A percentile compares a stretch with the other conserved stretches of the same genome.
phyloP scores from a whole-genome alignment of 2,329 filamentous ascomycete species.

The Talaromyces sp. region DNA sequence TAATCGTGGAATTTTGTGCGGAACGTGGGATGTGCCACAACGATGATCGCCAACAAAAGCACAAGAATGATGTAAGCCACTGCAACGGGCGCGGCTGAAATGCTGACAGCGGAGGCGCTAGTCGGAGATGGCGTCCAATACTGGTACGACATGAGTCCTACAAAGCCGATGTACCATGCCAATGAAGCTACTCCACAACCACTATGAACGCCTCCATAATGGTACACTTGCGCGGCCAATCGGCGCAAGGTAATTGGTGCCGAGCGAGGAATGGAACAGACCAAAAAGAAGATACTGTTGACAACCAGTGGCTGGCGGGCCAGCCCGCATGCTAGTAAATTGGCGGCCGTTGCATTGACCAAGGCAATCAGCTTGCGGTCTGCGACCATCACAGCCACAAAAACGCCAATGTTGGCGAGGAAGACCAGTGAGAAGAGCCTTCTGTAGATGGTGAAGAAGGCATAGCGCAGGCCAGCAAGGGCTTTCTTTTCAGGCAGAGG shows the following conservation, averaged over 20 bases:
- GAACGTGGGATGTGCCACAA: conserved; percentile 65
- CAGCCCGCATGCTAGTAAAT: conserved; percentile 51
- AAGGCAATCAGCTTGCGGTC: conserved; percentile 40
- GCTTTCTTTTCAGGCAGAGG: conserved; percentile 24
- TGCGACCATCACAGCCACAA: conserved; percentile 40
- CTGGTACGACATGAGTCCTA: conserved; percentile 38
- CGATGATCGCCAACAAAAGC: conserved; percentile 62
- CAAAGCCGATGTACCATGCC: conserved; percentile 50
- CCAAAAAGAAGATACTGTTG: conserved; percentile 53
- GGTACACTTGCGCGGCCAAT: conserved; percentile 54
- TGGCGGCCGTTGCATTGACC: conserved; percentile 49
- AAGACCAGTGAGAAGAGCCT: conserved; percentile 48
- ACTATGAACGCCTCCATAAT: conserved; percentile 58
- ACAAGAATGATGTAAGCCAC: conserved; percentile 62
- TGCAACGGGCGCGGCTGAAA: conserved; percentile 48
- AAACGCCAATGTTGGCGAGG: conserved; percentile 40
- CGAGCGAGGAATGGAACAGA: conserved; percentile 49
- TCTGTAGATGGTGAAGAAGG: conserved; percentile 45
- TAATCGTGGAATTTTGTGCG: conserved; percentile 66
- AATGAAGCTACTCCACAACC: conserved; percentile 54
- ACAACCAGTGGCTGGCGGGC: conserved; percentile 58
- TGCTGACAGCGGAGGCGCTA: conserved; percentile 14
- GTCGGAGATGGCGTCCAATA: conserved; percentile 31
- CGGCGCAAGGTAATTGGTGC: conserved; percentile 51
- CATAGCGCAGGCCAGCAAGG: conserved; percentile 39